Conservation (phyloP, 2,329 filamentous ascomycete species). For the Diplocarpon rosae region DNA sequence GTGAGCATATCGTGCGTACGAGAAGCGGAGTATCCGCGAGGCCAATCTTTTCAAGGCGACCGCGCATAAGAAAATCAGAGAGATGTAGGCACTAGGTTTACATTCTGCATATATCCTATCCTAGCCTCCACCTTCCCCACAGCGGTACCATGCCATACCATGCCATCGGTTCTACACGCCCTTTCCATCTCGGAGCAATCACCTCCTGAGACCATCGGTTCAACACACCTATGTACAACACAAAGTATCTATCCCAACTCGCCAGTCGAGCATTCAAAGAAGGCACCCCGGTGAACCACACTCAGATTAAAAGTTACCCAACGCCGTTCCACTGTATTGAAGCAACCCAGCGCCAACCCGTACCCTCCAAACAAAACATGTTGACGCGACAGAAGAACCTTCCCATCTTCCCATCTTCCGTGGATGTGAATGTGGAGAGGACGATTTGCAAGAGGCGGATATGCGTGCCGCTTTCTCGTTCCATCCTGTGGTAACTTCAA, state of each 20-base stretch:
- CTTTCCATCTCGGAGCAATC: background rate
- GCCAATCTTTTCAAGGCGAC: no score
- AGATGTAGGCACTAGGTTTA: background rate
- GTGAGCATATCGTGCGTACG: no score
- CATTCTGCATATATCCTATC: conserved; percentile 5
- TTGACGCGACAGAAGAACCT: background rate
- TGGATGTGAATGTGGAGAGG: background rate
- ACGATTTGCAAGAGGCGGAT: background rate
- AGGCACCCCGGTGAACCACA: conserved; percentile 4
- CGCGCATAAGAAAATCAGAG: background rate
- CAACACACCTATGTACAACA: background rate
- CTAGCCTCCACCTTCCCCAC: background rate
- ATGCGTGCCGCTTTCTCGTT: background rate
- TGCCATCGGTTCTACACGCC: no score
- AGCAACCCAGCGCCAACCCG: conserved; percentile 6
- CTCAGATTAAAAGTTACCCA: conserved; percentile 1
- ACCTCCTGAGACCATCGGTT: background rate
- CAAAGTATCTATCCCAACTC: no score
- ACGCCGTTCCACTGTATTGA: conserved; percentile 11
- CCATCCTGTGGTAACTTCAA: background rate
- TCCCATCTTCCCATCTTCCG: background rate
- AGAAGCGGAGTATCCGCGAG: no score
- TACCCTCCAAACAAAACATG: background rate
- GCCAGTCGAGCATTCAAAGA: background rate
- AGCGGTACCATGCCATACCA: no score